Base-by-base conservation (phyloP, 306 rosid genomes). In the Alnus glutinosa region DNA sequence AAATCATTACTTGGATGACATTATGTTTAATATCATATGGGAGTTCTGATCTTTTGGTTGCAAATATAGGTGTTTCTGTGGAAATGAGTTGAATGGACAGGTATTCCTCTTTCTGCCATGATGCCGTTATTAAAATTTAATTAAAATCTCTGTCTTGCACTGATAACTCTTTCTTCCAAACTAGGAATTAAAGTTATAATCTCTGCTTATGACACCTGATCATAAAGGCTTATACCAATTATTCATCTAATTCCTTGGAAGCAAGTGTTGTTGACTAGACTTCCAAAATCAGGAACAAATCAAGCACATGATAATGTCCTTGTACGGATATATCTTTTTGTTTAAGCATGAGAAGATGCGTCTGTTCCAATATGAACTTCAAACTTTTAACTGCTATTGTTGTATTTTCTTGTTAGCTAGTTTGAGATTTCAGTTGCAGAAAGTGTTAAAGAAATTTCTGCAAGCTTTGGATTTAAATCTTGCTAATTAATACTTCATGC, bases 71-170 rank as follows among this genome's bases (percentile, higher is more conserved):
- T 85, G 67, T 80, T 88, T 93, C 19, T 62, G 83, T 80, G 97
- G 96, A 77, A 91, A 79, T 55, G 99, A 92, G 75, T 82, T 90
- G 78, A 80, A 81, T 47, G 97, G 92, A 34, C 97, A 91, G 96
- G 99, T 95, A 86, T 39, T 59, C 78, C 3, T 74, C 51, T 74
- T 77, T 82, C 81, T 42, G 78, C 57, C 52, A 23, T 50, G 50
- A 32, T 52, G 79, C 75, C 30, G 74, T 39, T 77, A 63, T 77
- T 55, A 52, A 64, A 69, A 52, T 75, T 73, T 61, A 75, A 64
- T 77, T 51, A 52, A 64, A 69, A 39, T 75, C 77, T 67, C 37
- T 58, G 9, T 51, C 14, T 36, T 30, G 69, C 75, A 50, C 55
- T 63, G 9, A 61, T 37, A 32, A 18, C 67, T 49, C 23, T 30